Evolutionary conservation across 192 early-diverging fungal genomes (phyloP).

Genomic region (Coemansia sp.): DNA sequence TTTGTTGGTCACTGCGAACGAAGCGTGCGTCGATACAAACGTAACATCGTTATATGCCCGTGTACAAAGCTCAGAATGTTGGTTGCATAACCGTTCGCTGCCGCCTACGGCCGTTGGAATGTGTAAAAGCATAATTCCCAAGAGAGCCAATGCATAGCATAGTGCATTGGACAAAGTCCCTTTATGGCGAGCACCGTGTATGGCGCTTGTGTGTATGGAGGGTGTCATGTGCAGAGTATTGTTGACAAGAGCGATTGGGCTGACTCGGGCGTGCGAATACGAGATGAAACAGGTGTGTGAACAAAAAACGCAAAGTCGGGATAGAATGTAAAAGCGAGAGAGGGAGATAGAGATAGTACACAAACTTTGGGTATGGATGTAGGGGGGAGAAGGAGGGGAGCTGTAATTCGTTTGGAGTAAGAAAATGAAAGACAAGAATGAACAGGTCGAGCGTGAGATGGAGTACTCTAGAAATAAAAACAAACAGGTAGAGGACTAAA

Average conservation of each 20-base stretch:
- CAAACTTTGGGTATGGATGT: constrained; percentile 3
- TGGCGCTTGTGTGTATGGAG: neutral
- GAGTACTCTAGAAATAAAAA: neutral
- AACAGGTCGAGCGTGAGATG: constrained; percentile 4
- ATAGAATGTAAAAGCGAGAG: neutral
- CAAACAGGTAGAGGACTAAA: neutral
- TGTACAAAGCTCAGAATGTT: constrained; percentile 44
- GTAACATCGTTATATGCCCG: constrained; percentile 52
- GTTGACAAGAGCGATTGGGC: neutral
- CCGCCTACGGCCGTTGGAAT: constrained; percentile 18
- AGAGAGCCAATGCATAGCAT: constrained; percentile 11
- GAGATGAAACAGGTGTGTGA: neutral
- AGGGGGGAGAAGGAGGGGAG: constrained; percentile 2
- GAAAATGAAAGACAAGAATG: constrained; percentile 11
- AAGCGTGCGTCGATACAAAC: constrained; percentile 45
- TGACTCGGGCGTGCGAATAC: neutral
- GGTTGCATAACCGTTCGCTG: constrained; percentile 33
- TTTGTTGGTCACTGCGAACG: constrained; percentile 34
- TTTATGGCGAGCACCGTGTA: constrained; percentile 18
- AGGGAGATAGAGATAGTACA: neutral
- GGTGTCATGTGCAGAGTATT: constrained; percentile 7
- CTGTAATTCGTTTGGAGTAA: constrained; percentile 4
- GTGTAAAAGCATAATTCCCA: constrained; percentile 26
- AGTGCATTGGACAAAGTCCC: constrained; percentile 12
- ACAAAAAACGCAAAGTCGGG: neutral